Conservation (phyloP, 306 rosid genomes). For the Dryas octopetala region DNA sequence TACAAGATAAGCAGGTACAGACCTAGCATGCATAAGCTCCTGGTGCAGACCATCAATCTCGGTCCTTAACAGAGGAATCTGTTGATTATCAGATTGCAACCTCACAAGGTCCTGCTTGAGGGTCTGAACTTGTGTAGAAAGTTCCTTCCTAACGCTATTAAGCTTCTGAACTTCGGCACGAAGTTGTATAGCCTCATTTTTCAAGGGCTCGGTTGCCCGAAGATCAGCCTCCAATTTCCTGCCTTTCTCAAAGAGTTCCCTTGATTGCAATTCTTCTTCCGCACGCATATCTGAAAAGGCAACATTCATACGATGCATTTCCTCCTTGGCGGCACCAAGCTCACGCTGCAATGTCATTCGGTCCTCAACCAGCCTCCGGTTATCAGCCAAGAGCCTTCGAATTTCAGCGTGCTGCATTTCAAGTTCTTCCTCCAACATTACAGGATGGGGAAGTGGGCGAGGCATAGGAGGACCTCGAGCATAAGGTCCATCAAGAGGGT, state of each 20-base stretch:
- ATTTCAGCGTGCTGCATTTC: constrained; percentile 68
- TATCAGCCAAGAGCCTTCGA: constrained; percentile 59
- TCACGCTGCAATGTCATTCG: constrained; percentile 64
- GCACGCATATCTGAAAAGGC: constrained; percentile 66
- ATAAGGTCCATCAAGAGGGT: constrained; percentile 60
- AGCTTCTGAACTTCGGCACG: constrained; percentile 71
- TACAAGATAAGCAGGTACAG: constrained; percentile 22
- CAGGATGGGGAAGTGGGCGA: constrained; percentile 65
- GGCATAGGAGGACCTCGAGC: constrained; percentile 59
- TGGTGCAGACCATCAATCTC: constrained; percentile 77
- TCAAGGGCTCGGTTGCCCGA: constrained; percentile 62
- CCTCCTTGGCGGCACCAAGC: constrained; percentile 67
- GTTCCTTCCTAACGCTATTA: constrained; percentile 59
- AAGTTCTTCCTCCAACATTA: constrained; percentile 78
- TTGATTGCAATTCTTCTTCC: constrained; percentile 60
- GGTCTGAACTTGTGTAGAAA: constrained; percentile 57
- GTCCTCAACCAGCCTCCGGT: constrained; percentile 71
- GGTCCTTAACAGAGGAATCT: constrained; percentile 57
- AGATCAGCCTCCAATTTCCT: constrained; percentile 74
- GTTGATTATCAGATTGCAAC: constrained; percentile 69
- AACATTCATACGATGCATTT: constrained; percentile 73
- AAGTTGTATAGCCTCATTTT: constrained; percentile 67
- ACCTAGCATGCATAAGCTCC: constrained; percentile 86
- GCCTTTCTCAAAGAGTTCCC: constrained; percentile 74
- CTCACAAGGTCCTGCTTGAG: constrained; percentile 60